Conservation (phyloP, 2,329 filamentous ascomycete species). For the Fusarium phyllophilum region DNA sequence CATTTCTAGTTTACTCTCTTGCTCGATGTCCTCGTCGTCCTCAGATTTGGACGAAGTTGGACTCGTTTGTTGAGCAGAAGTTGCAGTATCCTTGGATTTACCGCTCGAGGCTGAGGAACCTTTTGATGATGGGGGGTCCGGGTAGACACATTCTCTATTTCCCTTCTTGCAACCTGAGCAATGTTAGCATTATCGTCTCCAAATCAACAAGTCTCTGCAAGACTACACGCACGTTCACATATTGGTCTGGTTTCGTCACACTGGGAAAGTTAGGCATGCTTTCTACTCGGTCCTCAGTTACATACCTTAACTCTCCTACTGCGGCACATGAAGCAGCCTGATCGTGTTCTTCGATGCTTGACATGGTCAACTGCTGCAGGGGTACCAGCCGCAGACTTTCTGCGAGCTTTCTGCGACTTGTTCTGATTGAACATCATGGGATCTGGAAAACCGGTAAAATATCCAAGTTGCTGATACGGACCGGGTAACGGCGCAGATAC, state of each 20-base stretch:
- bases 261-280: slow-evolving; percentile 56
- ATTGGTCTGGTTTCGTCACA: slow-evolving; percentile 90
- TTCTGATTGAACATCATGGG: slow-evolving; percentile 59
- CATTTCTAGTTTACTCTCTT: slow-evolving; percentile 57
- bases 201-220: neutral
- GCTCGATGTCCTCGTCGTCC: slow-evolving; percentile 58
- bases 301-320: slow-evolving; percentile 83
- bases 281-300: neutral
- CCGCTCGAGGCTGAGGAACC: slow-evolving; percentile 38
- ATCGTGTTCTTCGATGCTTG: slow-evolving; percentile 92
- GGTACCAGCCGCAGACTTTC: slow-evolving; percentile 57
- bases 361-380: slow-evolving; percentile 71
- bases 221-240: slow-evolving; percentile 74
- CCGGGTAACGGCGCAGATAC: slow-evolving; percentile 50
- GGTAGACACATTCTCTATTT: slow-evolving; percentile 89
- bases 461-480: slow-evolving; percentile 59
- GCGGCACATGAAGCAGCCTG: slow-evolving; percentile 92
- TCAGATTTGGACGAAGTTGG: slow-evolving; percentile 66
- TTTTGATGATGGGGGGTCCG: slow-evolving; percentile 69
- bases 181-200: slow-evolving; percentile 13
- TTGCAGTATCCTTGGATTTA: slow-evolving; percentile 52
- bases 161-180: slow-evolving; percentile 88
- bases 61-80: slow-evolving; percentile 56
- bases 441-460: slow-evolving; percentile 62
- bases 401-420: slow-evolving; percentile 60